Evolutionary conservation across 805 yeast species (phyloP).

Genomic region (Pichia manshurica): DNA sequence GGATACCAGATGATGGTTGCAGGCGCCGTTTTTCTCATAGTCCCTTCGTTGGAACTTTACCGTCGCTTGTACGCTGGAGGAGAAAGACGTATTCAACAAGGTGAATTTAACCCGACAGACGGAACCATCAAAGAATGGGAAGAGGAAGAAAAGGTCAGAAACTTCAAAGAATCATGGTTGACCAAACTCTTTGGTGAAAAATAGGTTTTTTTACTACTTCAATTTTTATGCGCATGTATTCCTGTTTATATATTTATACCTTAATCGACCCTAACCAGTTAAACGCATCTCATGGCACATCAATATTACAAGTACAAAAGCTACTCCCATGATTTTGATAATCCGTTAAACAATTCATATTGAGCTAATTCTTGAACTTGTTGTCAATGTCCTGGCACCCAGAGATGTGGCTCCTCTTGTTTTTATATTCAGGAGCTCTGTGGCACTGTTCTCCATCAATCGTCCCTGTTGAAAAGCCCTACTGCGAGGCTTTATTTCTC

Average conservation of each 20-base stretch:
- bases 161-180: constrained; percentile 35
- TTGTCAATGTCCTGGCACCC: background rate
- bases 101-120: constrained; percentile 38
- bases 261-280: background rate
- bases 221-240: background rate
- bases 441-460: background rate
- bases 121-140: constrained; percentile 40
- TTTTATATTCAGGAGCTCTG: background rate
- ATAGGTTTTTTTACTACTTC: constrained; percentile 17
- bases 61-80: constrained; percentile 34
- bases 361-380: constrained; percentile 7
- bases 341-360: background rate
- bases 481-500: background rate
- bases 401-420: constrained; percentile 9
- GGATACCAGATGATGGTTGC: constrained; percentile 30
- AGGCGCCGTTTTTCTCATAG: constrained; percentile 25
- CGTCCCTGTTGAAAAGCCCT: background rate
- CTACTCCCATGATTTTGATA: background rate
- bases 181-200: constrained; percentile 40
- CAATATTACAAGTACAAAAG: background rate
- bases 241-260: background rate
- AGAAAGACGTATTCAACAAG: constrained; percentile 40
- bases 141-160: constrained; percentile 35
- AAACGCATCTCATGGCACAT: no score
- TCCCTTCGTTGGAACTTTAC: constrained; percentile 30